Percentiles rank a stretch among this genome's conserved stretches.
Conservation (phyloP, 1,139 yeast species). For the Suhomyces maxii region DNA sequence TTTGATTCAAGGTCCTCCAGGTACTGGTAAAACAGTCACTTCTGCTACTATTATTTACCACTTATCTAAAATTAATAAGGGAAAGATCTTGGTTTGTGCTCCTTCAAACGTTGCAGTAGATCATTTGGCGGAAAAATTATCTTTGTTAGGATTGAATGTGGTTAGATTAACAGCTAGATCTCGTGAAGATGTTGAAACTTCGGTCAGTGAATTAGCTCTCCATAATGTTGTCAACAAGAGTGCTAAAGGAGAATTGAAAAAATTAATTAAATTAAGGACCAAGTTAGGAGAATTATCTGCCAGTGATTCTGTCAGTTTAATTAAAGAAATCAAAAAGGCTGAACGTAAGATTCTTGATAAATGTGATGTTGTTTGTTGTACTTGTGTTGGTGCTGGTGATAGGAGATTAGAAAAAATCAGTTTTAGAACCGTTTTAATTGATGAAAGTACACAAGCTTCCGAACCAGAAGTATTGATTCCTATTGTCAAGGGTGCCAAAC, state of each 20-base stretch:
- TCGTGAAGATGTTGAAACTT: conserved; percentile 76
- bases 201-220: conserved; percentile 54
- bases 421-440: conserved; percentile 80
- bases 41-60: conserved; percentile 89
- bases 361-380: conserved; percentile 86
- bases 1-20: conserved; percentile 97
- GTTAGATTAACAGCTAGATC: conserved; percentile 75
- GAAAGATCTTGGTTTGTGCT: conserved; percentile 80
- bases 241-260: conserved; percentile 59
- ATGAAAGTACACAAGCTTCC: conserved; percentile 91
- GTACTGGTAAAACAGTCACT: conserved; percentile 94
- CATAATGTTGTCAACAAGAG: conserved; percentile 47
- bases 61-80: conserved; percentile 55
- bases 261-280: conserved; percentile 56
- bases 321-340: conserved; percentile 40
- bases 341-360: conserved; percentile 53
- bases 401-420: conserved; percentile 50
- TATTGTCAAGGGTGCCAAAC: conserved; percentile 84
- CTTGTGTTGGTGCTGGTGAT: conserved; percentile 94
- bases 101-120: conserved; percentile 96
- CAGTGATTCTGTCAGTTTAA: conserved; percentile 49
- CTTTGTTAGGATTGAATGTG: conserved; percentile 67
- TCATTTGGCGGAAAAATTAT: conserved; percentile 76
- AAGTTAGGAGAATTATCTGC: conserved; percentile 71
- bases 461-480: conserved; percentile 93